A percentile compares a stretch with the other conserved stretches of the same genome.
These are phyloP conservation scores for Chalciporus sp. DNA, from an alignment of 1,284 basidiomycete genomes.

Conservation along the genomic window DNA sequence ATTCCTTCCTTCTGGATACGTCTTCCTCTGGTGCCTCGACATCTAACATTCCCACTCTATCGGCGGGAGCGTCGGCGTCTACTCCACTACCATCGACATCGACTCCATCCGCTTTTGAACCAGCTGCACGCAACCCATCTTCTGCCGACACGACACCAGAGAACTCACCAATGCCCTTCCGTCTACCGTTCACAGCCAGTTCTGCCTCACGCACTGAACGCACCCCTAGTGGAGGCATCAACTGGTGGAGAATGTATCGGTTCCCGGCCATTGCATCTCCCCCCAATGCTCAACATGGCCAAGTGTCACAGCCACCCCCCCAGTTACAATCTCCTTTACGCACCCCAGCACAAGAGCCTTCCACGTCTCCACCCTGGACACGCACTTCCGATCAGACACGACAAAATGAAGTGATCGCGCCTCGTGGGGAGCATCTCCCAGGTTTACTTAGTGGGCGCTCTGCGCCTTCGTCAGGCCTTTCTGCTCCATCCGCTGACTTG, in stretches of 20 bases:
- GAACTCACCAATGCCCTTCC: slow-evolving; percentile 34
- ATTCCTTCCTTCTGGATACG: slow-evolving; percentile 18
- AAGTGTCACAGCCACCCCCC: slow-evolving; percentile 17
- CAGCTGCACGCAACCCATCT: slow-evolving; percentile 2
- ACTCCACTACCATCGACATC: slow-evolving; percentile 4
- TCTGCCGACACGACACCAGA: slow-evolving; percentile 7
- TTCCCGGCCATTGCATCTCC: slow-evolving; percentile 65
- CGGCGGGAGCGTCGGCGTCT: slow-evolving; percentile 6
- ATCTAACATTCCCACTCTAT: slow-evolving; percentile 6
- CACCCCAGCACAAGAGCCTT: slow-evolving; percentile 20
- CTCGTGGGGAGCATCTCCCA: slow-evolving; percentile 16
- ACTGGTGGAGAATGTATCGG: slow-evolving; percentile 80
- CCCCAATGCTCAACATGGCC: slow-evolving; percentile 21
- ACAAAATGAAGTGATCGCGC: slow-evolving; percentile 25
- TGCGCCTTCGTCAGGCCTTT: slow-evolving; percentile 7
- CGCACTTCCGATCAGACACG: slow-evolving; percentile 18
- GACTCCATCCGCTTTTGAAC: slow-evolving; percentile 5
- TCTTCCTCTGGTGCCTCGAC: slow-evolving; percentile 13
- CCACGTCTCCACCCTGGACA: slow-evolving; percentile 20
- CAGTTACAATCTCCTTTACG: slow-evolving; percentile 19
- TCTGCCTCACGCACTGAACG: slow-evolving; percentile 37
- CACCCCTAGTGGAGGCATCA: slow-evolving; percentile 54
- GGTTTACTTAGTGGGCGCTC: slow-evolving; percentile 20
- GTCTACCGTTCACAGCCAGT: slow-evolving; percentile 27
- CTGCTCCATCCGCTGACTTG: slow-evolving; percentile 12